Percentiles rank a stretch among this genome's conserved stretches.
These are phyloP conservation scores for Russula ochroleuca DNA, from an alignment of 768 basidiomycete species.

Conservation along the genomic window DNA sequence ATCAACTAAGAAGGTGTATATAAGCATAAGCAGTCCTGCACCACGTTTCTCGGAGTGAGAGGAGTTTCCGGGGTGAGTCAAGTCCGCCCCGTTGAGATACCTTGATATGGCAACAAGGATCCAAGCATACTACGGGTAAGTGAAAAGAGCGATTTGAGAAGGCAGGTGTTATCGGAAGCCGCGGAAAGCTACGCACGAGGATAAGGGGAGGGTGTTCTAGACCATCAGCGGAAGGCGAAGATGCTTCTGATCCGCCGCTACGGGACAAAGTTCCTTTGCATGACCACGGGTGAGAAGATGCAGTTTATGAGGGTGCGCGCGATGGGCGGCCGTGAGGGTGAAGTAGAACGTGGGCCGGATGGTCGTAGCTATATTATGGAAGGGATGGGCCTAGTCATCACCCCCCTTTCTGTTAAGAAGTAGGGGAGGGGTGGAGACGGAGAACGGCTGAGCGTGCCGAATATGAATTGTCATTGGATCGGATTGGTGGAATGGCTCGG, in stretches of 20 bases:
- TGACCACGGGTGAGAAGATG: conserved; percentile 24
- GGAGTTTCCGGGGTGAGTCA: conserved; percentile 18
- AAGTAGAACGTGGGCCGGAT: conserved; percentile 13
- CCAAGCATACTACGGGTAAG: conserved; percentile 9
- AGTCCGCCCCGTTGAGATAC: conserved; percentile 17
- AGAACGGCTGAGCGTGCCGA: conserved; percentile 5
- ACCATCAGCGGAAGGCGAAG: conserved; percentile 23
- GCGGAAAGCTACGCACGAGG: conserved; percentile 27
- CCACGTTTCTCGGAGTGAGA: conserved; percentile 24
- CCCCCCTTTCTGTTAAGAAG: not conserved
- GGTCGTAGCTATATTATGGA: conserved; percentile 9
- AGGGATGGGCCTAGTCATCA: conserved; percentile 6
- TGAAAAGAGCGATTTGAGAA: conserved; percentile 23
- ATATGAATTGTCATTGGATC: conserved; percentile 2
- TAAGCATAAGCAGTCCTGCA: not conserved
- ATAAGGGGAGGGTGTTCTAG: conserved; percentile 26
- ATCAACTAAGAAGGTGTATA: conserved; percentile 5
- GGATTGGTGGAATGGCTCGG: conserved; percentile 19
- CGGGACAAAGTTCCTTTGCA: conserved; percentile 23
- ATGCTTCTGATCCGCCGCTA: conserved; percentile 27
- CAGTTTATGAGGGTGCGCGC: conserved; percentile 25
- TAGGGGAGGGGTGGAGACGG: not conserved
- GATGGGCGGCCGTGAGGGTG: conserved; percentile 25
- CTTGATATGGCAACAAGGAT: conserved; percentile 13
- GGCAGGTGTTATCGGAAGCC: conserved; percentile 27